Evolutionary conservation across 106 monocot species (phyloP).

Genomic region (Dendrobium huoshanense): DNA sequence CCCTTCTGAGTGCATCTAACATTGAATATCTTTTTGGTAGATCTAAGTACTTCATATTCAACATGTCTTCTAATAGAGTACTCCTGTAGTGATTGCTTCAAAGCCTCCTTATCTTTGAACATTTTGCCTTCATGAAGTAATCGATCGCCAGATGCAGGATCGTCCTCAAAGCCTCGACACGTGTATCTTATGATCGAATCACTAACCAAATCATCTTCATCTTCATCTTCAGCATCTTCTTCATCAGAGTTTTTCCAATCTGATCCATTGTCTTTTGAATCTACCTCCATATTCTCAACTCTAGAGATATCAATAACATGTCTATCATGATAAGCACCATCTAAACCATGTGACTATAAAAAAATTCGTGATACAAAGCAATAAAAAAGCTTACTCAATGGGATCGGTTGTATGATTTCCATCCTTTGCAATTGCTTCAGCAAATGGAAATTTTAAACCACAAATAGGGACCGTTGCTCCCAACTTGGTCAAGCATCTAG

Average conservation of each 20-base stretch:
- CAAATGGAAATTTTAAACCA: not conserved
- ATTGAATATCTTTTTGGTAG: not conserved
- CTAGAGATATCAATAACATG: not conserved
- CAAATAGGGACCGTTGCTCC: too few species aligned
- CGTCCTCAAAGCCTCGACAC: slow-evolving; percentile 2
- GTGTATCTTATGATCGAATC: slow-evolving; percentile 3
- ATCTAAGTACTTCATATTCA: not conserved
- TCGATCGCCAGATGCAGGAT: not conserved
- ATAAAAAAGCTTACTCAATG: not conserved
- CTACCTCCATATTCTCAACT: slow-evolving; percentile 6
- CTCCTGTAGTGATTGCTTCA: slow-evolving; percentile 8
- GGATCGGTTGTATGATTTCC: not conserved
- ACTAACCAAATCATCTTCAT: not conserved
- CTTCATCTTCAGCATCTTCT: slow-evolving; percentile 4
- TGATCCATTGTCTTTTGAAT: not conserved
- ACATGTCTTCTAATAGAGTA: slow-evolving; percentile 11
- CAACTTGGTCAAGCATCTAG: too few species aligned
- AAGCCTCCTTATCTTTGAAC: slow-evolving; percentile 7
- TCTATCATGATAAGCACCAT: not conserved
- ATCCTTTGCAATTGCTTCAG: not conserved
- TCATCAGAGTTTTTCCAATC: not conserved
- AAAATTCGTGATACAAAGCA: not conserved
- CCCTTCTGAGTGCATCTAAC: slow-evolving; percentile 5
- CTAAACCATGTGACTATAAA: not conserved
- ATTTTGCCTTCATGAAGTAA: not conserved